phyloP scores from a whole-genome alignment of 2,329 filamentous ascomycete species.

The Metarhizium sp. region DNA sequence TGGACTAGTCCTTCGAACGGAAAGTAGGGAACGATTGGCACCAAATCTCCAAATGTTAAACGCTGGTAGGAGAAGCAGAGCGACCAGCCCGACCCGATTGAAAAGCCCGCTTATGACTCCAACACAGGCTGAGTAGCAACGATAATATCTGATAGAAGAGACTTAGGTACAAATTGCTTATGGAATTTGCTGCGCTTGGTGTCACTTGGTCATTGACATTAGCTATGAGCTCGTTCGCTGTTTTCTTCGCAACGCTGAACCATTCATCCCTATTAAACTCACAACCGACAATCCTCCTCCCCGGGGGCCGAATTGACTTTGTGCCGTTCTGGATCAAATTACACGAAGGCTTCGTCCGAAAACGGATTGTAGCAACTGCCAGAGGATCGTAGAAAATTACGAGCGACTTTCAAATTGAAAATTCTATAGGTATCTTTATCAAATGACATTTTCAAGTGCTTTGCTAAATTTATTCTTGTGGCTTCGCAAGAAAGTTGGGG shows the following conservation, averaged over 20 bases:
- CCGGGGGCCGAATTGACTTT: too few relatives aligned
- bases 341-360: neutral
- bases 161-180: neutral
- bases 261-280: neutral
- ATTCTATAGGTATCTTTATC: neutral
- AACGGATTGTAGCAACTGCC: too few relatives aligned
- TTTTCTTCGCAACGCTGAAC: neutral
- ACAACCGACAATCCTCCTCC: too few relatives aligned
- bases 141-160: neutral
- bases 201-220: neutral
- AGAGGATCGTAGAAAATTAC: neutral
- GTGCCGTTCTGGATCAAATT: neutral
- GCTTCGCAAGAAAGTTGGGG: slow-evolving; percentile 76
- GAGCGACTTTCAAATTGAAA: neutral
- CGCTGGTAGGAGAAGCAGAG: slow-evolving; percentile 47
- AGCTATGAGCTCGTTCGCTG: neutral
- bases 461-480: slow-evolving; percentile 14
- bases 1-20: slow-evolving; percentile 71
- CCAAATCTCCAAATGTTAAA: slow-evolving; percentile 44
- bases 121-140: slow-evolving; percentile 25
- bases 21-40: slow-evolving; percentile 72
- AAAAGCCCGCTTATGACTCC: slow-evolving; percentile 49
- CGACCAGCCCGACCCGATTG: slow-evolving; percentile 46
- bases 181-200: neutral
- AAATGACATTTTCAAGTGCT: neutral